Evolutionary conservation across 495 filamentous ascomycete genomes (phyloP).

Genomic region (Neurospora discreta): DNA sequence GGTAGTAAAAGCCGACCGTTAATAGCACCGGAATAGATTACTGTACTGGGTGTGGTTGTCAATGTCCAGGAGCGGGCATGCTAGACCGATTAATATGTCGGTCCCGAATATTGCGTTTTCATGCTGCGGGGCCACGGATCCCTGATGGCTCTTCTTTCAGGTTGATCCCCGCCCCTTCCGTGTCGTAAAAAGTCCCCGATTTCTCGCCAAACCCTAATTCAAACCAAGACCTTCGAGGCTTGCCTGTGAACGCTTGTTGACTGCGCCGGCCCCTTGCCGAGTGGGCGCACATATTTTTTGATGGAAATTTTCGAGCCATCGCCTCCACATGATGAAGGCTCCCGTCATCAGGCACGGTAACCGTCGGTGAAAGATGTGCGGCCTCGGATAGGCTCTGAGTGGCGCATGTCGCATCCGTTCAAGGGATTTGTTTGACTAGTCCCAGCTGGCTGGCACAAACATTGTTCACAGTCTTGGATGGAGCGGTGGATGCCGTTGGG

Average conservation of each 20-base stretch:
- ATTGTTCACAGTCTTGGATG: too few relatives aligned
- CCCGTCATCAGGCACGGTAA: background rate
- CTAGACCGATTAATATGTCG: background rate
- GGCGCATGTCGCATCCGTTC: too few relatives aligned
- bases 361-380: background rate
- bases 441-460: too few relatives aligned
- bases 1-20: background rate
- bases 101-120: too few relatives aligned
- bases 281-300: background rate
- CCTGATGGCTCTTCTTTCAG: background rate
- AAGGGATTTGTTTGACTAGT: too few relatives aligned
- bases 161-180: too few relatives aligned
- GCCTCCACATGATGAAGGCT: background rate
- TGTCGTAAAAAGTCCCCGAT: too few relatives aligned
- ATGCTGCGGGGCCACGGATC: background rate
- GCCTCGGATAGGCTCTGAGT: too few relatives aligned
- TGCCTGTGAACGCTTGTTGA: background rate
- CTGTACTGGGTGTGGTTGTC: background rate
- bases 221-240: background rate
- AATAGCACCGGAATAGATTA: background rate
- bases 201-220: background rate
- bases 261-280: background rate
- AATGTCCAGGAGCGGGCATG: background rate
- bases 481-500: background rate
- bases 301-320: background rate